Conservation (phyloP, 257 asterid genomes). For the Lithospermum erythrorhizon region DNA sequence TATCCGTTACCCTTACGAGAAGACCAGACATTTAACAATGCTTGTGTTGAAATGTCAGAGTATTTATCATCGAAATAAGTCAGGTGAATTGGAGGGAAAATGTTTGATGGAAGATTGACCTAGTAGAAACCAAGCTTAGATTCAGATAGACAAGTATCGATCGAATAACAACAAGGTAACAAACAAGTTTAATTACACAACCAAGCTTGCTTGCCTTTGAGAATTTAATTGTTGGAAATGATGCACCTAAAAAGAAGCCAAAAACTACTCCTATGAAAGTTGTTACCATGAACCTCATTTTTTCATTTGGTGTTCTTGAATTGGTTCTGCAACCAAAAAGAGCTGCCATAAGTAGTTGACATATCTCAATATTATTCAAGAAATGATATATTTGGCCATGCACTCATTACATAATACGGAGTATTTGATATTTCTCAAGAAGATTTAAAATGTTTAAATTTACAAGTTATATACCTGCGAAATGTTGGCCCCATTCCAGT, state of each 20-base stretch:
- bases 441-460: neutral
- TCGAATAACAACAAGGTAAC: constrained; percentile 1
- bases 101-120: constrained; percentile 42
- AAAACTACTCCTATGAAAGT: constrained; percentile 60
- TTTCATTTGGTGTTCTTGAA: constrained; percentile 52
- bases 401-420: no score
- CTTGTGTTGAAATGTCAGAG: constrained; percentile 78
- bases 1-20: constrained; percentile 49
- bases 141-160: neutral
- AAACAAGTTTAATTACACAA: neutral
- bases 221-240: constrained; percentile 59
- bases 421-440: no score
- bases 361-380: no score
- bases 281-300: constrained; percentile 65
- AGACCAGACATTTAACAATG: constrained; percentile 65
- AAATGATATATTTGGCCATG: no score
- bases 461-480: neutral
- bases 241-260: constrained; percentile 82
- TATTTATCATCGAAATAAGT: constrained; percentile 60
- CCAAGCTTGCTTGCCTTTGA: constrained; percentile 46
- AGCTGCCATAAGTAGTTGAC: neutral
- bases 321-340: constrained; percentile 34
- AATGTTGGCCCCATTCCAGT: neutral
- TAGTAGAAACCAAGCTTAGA: constrained; percentile 6
- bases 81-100: constrained; percentile 55